Evolutionary conservation across 352 stramenopile species (phyloP), one percentile per base, ranked within the genome.

Genomic region (Globisporangium rhizosaccharum): DNA sequence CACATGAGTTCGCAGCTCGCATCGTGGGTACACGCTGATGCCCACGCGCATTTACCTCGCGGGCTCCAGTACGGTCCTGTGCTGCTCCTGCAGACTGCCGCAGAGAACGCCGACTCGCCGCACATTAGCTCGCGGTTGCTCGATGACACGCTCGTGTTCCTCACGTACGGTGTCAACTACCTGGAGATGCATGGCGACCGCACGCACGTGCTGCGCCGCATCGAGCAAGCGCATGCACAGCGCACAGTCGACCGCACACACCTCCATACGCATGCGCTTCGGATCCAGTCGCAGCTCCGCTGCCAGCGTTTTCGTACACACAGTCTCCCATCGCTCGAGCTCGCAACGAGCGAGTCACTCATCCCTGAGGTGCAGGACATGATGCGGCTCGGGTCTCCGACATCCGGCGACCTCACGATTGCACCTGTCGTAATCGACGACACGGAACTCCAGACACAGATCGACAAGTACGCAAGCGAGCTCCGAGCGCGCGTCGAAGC

Each of bases 221-320:
- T 75, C 11, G 36, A 66, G 5, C 25, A 36, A 0, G 26, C 59
- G 10, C 70, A 57, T 20, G 17, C 42, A 0, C 47, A 56, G n/a
- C 59, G 65, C 4, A 57, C 54, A 0, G 41, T 62, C 3, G 65
- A 71, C 14, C 53, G 57, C 46, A 18, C 28, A 3, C 50, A 47
- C 6, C 20, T 75, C 12, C 60, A 69, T 26, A 51, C 59, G 1
- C 71, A 73, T 12, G 70, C 72, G 2, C 26, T 56, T 18, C 65
- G 67, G 20, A 68, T 85, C 14, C 62, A 74, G 50, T 50, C 53
- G 8, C 69, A 67, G 1, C 77, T 67, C 67, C 56, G 75, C 7
- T 75, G 71, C 20, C 78, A 85, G 63, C 70, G 71, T 0, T 85
- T 88, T 56, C 64, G 63, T 5, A 83, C 66, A 4, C 61, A 77